phyloP scores from a whole-genome alignment of 345 rosid genomes.

The Euphorbia lathyris region DNA sequence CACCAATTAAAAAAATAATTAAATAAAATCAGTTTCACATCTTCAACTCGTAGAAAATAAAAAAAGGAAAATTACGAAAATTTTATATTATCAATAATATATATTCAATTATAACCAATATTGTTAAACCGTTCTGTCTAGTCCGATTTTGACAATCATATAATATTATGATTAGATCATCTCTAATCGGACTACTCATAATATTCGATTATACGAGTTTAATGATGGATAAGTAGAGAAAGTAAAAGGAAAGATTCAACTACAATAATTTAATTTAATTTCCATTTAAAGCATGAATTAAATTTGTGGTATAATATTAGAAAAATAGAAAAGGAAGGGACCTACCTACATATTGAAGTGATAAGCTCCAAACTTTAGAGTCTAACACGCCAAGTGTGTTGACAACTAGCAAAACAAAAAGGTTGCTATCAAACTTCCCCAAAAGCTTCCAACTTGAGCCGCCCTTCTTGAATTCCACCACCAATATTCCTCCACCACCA shows the following conservation, averaged over 20 bases:
- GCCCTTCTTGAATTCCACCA: constrained; percentile 6
- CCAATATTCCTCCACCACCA: background rate
- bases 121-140: no score
- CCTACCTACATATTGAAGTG: constrained; percentile 22
- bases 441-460: constrained; percentile 4
- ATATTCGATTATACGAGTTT: no score
- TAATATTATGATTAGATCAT: no score
- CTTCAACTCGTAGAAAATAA: no score
- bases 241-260: background rate
- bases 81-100: no score
- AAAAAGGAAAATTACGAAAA: no score
- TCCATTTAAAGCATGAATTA: background rate
- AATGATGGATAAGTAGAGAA: no score
- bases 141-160: no score
- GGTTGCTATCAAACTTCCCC: constrained; percentile 5
- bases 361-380: constrained; percentile 34
- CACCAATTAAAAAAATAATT: no score
- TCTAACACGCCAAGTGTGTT: constrained; percentile 17
- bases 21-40: no score
- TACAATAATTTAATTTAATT: background rate
- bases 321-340: background rate
- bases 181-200: no score
- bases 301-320: background rate
- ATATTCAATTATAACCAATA: no score
- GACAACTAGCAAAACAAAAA: background rate